These are phyloP conservation scores for Schwanniomyces etchellsii DNA, from an alignment of 1,139 yeast genomes.

Conservation along the genomic window DNA sequence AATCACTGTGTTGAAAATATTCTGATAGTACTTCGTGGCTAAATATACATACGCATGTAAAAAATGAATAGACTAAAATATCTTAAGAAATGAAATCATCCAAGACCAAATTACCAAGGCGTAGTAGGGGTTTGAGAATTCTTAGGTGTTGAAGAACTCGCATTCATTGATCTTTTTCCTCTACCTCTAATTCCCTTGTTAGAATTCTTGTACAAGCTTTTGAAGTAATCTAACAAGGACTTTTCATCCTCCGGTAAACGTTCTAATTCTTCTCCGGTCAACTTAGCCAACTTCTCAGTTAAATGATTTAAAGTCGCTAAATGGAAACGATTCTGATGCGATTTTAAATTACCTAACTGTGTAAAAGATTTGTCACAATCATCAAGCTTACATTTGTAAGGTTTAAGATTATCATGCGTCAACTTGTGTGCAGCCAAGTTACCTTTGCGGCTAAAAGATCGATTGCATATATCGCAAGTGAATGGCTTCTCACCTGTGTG, in stretches of 20 bases:
- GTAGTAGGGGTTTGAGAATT: too few relatives aligned
- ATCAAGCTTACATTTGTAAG: constrained; percentile 76
- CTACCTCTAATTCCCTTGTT: constrained; percentile 90
- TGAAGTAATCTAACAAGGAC: constrained; percentile 69
- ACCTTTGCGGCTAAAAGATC: constrained; percentile 82
- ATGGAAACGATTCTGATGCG: constrained; percentile 91
- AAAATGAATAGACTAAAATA: neutral
- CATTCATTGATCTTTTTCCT: constrained; percentile 69
- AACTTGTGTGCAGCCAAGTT: constrained; percentile 80
- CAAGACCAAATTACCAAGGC: neutral
- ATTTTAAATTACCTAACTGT: constrained; percentile 86
- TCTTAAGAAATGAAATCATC: neutral
- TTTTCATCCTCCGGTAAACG: constrained; percentile 57
- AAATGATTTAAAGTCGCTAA: constrained; percentile 59
- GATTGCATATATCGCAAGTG: constrained; percentile 64
- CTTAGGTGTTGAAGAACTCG: too few relatives aligned
- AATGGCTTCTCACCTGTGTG: constrained; percentile 94
- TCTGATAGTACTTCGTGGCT: neutral
- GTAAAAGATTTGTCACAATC: constrained; percentile 81
- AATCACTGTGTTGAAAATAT: neutral
- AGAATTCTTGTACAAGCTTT: constrained; percentile 76
- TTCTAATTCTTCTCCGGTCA: constrained; percentile 41
- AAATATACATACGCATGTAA: neutral
- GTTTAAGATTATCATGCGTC: constrained; percentile 76
- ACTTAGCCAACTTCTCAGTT: constrained; percentile 59